Conservation (phyloP, 176 grass and related monocot genomes). For the Triticum aestivum region DNA sequence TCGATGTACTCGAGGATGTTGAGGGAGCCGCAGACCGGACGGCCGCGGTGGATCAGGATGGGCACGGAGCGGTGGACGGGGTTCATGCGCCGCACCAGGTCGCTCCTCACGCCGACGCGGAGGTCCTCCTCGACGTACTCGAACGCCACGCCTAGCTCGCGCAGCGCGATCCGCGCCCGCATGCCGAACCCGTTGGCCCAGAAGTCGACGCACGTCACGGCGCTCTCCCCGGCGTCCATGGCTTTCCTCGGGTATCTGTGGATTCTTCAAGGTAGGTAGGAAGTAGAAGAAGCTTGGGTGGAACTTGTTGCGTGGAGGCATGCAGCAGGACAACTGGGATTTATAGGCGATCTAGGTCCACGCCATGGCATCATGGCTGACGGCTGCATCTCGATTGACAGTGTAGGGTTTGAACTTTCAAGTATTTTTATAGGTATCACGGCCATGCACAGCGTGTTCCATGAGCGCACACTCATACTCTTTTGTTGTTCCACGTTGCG, state of each 20-base stretch:
- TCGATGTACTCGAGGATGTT: conserved; percentile 47
- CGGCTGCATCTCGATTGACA: too few species aligned
- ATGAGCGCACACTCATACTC: too few species aligned
- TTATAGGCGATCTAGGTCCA: too few species aligned
- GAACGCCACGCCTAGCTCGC: not conserved
- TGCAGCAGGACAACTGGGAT: too few species aligned
- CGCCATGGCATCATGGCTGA: too few species aligned
- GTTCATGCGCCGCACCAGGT: conserved; percentile 33
- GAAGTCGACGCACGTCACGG: conserved; percentile 4
- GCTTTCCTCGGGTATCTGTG: not conserved
- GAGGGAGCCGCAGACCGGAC: conserved; percentile 17
- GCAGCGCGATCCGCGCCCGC: not conserved
- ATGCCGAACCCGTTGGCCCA: conserved; percentile 32
- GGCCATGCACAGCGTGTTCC: too few species aligned
- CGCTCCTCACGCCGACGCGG: not conserved
- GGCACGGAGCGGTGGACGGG: conserved; percentile 12
- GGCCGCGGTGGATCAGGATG: conserved; percentile 19
- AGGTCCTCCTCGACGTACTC: conserved; percentile 12
- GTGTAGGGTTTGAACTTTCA: too few species aligned
- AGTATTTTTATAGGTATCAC: too few species aligned
- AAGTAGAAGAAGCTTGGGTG: too few species aligned
- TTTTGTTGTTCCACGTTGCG: too few species aligned
- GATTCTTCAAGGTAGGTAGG: too few species aligned
- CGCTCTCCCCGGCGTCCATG: not conserved
- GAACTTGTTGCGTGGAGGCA: too few species aligned